Conservation (phyloP, 345 rosid genomes). For the Psidium friedrichsthalianum region DNA sequence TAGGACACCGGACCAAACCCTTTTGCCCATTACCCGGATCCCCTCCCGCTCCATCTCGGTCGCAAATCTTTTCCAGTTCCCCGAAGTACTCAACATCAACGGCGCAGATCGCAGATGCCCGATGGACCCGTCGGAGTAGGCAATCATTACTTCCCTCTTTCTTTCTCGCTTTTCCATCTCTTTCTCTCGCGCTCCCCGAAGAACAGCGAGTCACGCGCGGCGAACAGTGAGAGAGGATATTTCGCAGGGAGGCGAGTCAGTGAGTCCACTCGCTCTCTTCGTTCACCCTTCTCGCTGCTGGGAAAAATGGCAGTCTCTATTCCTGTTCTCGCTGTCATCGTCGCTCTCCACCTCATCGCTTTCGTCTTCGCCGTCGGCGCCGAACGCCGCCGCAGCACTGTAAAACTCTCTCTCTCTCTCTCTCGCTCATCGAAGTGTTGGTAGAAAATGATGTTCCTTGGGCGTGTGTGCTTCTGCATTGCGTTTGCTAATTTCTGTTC, state of each 20-base stretch:
- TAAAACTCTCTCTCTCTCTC: constrained; percentile 10
- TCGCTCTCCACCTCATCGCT: constrained; percentile 74
- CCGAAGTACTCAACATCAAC: not conserved
- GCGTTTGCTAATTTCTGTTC: not conserved
- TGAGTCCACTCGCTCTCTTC: not conserved
- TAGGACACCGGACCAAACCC: not conserved
- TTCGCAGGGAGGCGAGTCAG: not conserved
- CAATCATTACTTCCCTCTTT: too few relatives aligned
- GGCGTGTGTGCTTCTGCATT: not conserved
- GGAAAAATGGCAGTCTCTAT: constrained; percentile 60
- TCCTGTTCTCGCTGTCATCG: constrained; percentile 37
- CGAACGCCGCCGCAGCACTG: constrained; percentile 91
- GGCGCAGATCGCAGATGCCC: not conserved
- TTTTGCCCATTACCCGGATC: not conserved
- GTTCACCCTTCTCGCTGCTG: not conserved
- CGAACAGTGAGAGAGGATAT: not conserved
- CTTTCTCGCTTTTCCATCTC: not conserved
- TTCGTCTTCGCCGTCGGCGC: constrained; percentile 93
- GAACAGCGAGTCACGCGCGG: not conserved
- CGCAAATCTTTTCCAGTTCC: not conserved
- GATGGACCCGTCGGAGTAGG: not conserved
- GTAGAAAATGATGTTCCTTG: not conserved
- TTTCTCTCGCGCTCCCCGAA: not conserved
- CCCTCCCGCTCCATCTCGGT: not conserved
- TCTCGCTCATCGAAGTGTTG: not conserved